A percentile compares a stretch with the other conserved stretches of the same genome.
phyloP scores from a whole-genome alignment of 106 monocot genomes.

The Allium sativum region DNA sequence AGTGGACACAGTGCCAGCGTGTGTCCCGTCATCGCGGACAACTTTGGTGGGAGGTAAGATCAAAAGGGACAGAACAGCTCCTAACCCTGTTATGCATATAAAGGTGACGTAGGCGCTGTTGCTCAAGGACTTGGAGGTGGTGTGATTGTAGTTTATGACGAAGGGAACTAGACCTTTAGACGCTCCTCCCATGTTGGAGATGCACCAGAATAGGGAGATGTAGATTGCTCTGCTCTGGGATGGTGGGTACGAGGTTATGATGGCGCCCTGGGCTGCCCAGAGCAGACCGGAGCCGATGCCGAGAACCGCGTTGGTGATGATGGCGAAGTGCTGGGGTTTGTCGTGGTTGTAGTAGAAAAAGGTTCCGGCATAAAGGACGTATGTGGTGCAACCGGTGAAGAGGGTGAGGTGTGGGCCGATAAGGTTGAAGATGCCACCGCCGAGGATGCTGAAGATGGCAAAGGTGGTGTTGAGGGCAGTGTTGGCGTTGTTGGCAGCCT shows the following conservation, averaged over 20 bases:
- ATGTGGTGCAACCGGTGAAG: slow-evolving; percentile 64
- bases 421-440: slow-evolving; percentile 82
- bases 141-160: slow-evolving; percentile 60
- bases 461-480: slow-evolving; percentile 90
- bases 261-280: slow-evolving; percentile 86
- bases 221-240: slow-evolving; percentile 11
- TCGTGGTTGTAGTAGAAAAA: slow-evolving; percentile 89
- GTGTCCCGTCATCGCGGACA: slow-evolving; percentile 55
- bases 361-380: slow-evolving; percentile 77
- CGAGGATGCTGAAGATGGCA: slow-evolving; percentile 74
- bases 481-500: slow-evolving; percentile 85
- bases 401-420: slow-evolving; percentile 88
- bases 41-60: slow-evolving; percentile 57
- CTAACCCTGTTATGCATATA: slow-evolving; percentile 77
- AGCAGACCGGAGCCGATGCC: slow-evolving; percentile 78
- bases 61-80: slow-evolving; percentile 44
- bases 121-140: slow-evolving; percentile 56
- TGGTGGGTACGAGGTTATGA: slow-evolving; percentile 85
- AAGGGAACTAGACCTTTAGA: slow-evolving; percentile 86
- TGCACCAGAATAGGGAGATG: slow-evolving; percentile 81
- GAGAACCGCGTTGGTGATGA: slow-evolving; percentile 63
- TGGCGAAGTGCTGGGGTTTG: slow-evolving; percentile 46
- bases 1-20: slow-evolving; percentile 23
- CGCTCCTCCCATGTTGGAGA: slow-evolving; percentile 93
- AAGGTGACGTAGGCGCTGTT: slow-evolving; percentile 86